Percentiles rank a stretch among this genome's conserved stretches.
Evolutionary conservation across 2,329 filamentous ascomycete species (phyloP).

Genomic region (Septoria linicola): DNA sequence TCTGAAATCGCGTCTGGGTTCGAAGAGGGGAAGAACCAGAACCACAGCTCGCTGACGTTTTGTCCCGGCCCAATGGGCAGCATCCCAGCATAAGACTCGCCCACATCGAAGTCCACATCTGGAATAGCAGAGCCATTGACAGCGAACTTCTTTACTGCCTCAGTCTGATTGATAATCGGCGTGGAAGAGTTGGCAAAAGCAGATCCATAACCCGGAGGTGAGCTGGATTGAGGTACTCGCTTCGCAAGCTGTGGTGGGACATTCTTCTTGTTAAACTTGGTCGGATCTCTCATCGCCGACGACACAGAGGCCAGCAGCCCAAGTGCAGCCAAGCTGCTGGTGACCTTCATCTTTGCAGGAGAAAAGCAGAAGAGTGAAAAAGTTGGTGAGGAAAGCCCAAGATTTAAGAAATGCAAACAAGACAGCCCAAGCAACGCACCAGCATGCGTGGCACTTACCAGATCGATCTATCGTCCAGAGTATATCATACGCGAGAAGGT

Average conservation of each 20-base stretch:
- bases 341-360: background rate
- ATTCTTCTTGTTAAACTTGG: background rate
- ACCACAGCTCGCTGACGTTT: slow-evolving; percentile 45
- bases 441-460: too few species aligned
- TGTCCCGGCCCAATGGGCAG: slow-evolving; percentile 35
- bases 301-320: background rate
- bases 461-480: too few species aligned
- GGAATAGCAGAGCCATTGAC: slow-evolving; percentile 36
- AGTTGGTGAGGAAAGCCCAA: too few species aligned
- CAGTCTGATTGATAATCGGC: slow-evolving; percentile 44
- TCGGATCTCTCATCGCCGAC: slow-evolving; percentile 2
- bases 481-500: too few species aligned
- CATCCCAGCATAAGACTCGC: slow-evolving; percentile 37
- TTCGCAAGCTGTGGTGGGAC: background rate
- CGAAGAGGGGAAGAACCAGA: slow-evolving; percentile 50
- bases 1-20: slow-evolving; percentile 45
- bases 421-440: too few species aligned
- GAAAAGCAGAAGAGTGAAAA: too few species aligned
- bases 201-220: background rate
- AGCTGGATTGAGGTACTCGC: background rate
- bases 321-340: background rate
- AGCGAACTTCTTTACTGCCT: slow-evolving; percentile 45
- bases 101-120: slow-evolving; percentile 39
- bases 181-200: background rate
- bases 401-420: too few species aligned